These are phyloP conservation scores for Brassica hybrid DNA, from an alignment of 441 rosid species.

Conservation along the genomic window DNA sequence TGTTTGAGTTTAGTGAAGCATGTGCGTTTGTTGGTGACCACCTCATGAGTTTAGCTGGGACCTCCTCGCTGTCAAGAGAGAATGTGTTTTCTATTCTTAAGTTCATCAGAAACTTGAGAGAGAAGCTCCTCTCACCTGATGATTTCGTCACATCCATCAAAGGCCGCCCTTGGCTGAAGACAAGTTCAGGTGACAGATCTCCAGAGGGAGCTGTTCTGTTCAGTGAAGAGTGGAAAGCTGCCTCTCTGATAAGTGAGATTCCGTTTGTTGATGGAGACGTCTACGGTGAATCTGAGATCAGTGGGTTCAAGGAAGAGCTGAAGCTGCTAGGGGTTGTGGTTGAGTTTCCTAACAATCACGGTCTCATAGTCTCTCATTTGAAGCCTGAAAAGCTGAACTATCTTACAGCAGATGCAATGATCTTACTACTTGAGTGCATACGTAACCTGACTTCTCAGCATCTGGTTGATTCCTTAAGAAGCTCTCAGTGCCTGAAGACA, in stretches of 20 bases:
- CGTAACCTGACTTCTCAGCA: slow-evolving; percentile 11
- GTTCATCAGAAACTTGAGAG: slow-evolving; percentile 59
- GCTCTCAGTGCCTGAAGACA: slow-evolving; percentile 56
- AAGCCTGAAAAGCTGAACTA: slow-evolving; percentile 32
- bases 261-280: slow-evolving; percentile 54
- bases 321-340: slow-evolving; percentile 59
- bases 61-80: slow-evolving; percentile 42
- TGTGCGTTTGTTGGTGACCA: slow-evolving; percentile 57
- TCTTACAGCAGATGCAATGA: slow-evolving; percentile 50
- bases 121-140: slow-evolving; percentile 43
- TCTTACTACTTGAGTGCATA: slow-evolving; percentile 52
- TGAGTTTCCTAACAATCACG: slow-evolving; percentile 40
- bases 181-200: slow-evolving; percentile 51
- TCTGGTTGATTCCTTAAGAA: slow-evolving; percentile 38
- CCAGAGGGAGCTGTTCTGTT: slow-evolving; percentile 60
- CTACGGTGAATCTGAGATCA: slow-evolving; percentile 50
- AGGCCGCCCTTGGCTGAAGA: slow-evolving; percentile 54
- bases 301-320: slow-evolving; percentile 51
- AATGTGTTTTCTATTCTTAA: slow-evolving; percentile 54
- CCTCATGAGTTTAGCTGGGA: slow-evolving; percentile 56
- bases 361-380: slow-evolving; percentile 49
- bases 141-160: slow-evolving; percentile 50
- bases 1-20: slow-evolving; percentile 61
- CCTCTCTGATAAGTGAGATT: slow-evolving; percentile 54
- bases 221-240: slow-evolving; percentile 56